Base-by-base conservation (phyloP, 2,329 filamentous ascomycete genomes). In the Coniochaeta pulveracea region DNA sequence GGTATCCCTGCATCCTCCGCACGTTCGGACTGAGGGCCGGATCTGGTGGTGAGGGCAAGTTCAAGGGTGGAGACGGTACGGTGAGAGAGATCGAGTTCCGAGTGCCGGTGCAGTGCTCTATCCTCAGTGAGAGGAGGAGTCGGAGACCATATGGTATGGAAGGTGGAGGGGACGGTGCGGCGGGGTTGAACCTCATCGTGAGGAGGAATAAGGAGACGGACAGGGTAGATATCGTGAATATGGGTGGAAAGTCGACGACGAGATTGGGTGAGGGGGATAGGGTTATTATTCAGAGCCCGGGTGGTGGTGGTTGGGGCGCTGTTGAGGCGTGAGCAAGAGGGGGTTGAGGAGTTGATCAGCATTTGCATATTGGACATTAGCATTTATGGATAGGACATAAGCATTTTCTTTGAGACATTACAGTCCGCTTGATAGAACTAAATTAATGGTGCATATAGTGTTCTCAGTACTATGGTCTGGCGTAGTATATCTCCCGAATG, bases 281-380 rank as follows among this genome's bases (percentile, higher is more conserved):
- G 16, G 44, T 56, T 12, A 49, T 54, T 25, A 46, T 56, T 8
- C 54, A 56, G 14, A 54, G 51, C 1, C 53, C 53, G 1, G 52
- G 52, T 1, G 52, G 52, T 2, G 52, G 52, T 6, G 52, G 48
- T 2, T 56, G 40, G 37, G 44, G 42, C 2, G 18, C 28, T 22
- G 28, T 31, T 8, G 28, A 31, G 15, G 28, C 28, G 11, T 27
- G 18, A 16, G 11, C 24, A 26, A n/a, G n/a, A n/a, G n/a, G n/a
- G n/a, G n/a, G n/a, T n/a, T n/a, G n/a, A n/a, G n/a, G n/a, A n/a
- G n/a, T n/a, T n/a, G n/a, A n/a, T n/a, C n/a, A n/a, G n/a, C n/a
- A n/a, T n/a, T n/a, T n/a, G n/a, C n/a, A n/a, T n/a, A n/a, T n/a
- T n/a, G n/a, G n/a, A n/a, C n/a, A n/a, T n/a, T n/a, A n/a, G n/a